These are phyloP conservation scores for Aspergillus hancockii DNA, from an alignment of 495 filamentous ascomycete genomes.

Conservation along the genomic window DNA sequence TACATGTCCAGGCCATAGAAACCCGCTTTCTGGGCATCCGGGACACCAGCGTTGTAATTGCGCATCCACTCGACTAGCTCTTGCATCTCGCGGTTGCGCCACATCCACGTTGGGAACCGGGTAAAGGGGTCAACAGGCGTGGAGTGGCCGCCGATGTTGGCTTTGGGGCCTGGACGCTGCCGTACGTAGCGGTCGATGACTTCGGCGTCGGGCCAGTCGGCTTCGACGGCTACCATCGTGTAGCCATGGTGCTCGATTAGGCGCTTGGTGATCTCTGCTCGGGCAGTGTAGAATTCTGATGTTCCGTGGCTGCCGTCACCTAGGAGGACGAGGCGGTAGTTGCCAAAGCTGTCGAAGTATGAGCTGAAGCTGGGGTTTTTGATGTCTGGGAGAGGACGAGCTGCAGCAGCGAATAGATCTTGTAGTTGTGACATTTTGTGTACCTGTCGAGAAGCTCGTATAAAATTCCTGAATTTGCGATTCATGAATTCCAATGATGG, in stretches of 20 bases:
- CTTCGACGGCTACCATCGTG: slow-evolving; percentile 57
- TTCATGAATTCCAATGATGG: neutral
- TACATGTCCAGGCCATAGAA: slow-evolving; percentile 61
- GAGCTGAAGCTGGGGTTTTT: slow-evolving; percentile 36
- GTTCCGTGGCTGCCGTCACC: slow-evolving; percentile 61
- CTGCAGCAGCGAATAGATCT: slow-evolving; percentile 36
- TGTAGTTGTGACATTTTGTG: slow-evolving; percentile 34
- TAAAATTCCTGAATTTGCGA: neutral
- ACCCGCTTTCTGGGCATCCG: slow-evolving; percentile 39
- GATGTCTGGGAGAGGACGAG: slow-evolving; percentile 44
- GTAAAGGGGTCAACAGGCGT: slow-evolving; percentile 46
- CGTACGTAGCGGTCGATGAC: slow-evolving; percentile 59
- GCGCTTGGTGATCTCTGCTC: slow-evolving; percentile 56
- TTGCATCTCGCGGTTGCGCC: slow-evolving; percentile 58
- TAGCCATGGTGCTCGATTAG: slow-evolving; percentile 55
- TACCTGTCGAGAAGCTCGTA: neutral
- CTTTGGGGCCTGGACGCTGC: slow-evolving; percentile 40
- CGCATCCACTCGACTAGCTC: slow-evolving; percentile 60
- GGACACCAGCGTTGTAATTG: slow-evolving; percentile 38
- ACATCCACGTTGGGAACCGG: slow-evolving; percentile 64
- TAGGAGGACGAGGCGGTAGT: slow-evolving; percentile 51
- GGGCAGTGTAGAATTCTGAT: slow-evolving; percentile 58
- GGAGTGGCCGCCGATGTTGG: slow-evolving; percentile 29
- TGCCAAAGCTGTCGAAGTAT: slow-evolving; percentile 45
- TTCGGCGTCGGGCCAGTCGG: slow-evolving; percentile 62